A percentile compares a stretch with the other conserved stretches of the same genome.
These are phyloP conservation scores for Pichia californica DNA, from an alignment of 805 yeast species.

Conservation along the genomic window DNA sequence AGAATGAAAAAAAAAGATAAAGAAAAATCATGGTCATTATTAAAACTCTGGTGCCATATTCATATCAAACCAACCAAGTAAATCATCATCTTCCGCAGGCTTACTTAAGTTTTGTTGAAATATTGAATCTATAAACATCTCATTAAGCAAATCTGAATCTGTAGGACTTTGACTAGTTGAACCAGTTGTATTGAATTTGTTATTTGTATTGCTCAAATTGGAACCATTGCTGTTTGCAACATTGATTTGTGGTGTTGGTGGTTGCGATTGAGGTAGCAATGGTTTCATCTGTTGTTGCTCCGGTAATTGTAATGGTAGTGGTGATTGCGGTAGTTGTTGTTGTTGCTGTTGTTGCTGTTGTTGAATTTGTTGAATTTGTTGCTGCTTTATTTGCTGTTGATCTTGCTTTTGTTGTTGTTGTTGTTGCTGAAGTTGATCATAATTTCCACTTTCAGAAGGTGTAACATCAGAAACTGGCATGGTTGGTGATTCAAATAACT, in stretches of 20 bases:
- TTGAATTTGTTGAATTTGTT: too few species aligned
- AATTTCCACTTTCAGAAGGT: background rate
- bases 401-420: too few species aligned
- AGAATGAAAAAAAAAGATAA: background rate
- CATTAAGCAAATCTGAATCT: slow-evolving; percentile 22
- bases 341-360: too few species aligned
- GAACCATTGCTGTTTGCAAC: too few species aligned
- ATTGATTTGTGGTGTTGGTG: too few species aligned
- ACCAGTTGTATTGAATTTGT: background rate
- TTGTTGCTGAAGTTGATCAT: background rate
- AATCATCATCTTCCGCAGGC: slow-evolving; percentile 78
- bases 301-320: too few species aligned
- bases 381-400: too few species aligned
- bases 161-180: slow-evolving; percentile 19
- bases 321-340: too few species aligned
- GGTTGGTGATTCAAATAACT: slow-evolving; percentile 10
- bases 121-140: slow-evolving; percentile 41
- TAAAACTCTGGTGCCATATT: slow-evolving; percentile 62
- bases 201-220: background rate
- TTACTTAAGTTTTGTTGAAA: slow-evolving; percentile 79
- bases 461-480: background rate
- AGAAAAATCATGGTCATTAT: background rate
- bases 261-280: too few species aligned
- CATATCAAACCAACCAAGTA: slow-evolving; percentile 89
- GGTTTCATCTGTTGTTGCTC: background rate